These are phyloP conservation scores for Drechslerella dactyloides DNA, from an alignment of 2,329 filamentous ascomycete species.

Conservation along the genomic window DNA sequence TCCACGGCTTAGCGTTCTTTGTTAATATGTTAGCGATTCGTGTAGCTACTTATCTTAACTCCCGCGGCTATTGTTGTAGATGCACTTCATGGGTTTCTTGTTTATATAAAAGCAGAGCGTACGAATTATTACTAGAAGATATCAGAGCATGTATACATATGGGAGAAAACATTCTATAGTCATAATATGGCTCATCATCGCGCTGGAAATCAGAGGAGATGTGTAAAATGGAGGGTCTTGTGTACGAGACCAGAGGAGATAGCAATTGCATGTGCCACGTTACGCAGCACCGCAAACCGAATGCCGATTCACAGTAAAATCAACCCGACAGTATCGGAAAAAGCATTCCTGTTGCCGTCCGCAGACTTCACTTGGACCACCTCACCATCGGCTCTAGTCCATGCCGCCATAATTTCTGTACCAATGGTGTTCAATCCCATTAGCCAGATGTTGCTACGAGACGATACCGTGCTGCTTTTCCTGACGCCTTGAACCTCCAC, in stretches of 20 bases:
- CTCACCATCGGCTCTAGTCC: slow-evolving; percentile 24
- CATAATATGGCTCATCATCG: no score
- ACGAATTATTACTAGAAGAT: no score
- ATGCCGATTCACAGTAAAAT: slow-evolving; percentile 22
- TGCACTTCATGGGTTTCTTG: no score
- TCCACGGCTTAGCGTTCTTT: background rate
- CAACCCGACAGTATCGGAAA: slow-evolving; percentile 40
- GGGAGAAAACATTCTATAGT: no score
- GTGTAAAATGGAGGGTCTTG: no score
- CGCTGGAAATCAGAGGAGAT: no score
- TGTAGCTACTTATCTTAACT: background rate
- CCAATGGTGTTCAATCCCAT: slow-evolving; percentile 45
- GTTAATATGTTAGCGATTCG: background rate
- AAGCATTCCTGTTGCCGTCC: slow-evolving; percentile 37
- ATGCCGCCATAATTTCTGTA: slow-evolving; percentile 32
- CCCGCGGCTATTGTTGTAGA: no score
- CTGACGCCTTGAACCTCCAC: slow-evolving; percentile 37
- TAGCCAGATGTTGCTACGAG: slow-evolving; percentile 46
- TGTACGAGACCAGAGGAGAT: no score
- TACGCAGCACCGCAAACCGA: background rate
- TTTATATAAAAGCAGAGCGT: no score
- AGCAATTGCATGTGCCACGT: no score
- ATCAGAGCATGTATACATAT: background rate
- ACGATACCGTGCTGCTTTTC: slow-evolving; percentile 17
- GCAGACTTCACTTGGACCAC: slow-evolving; percentile 20